Conservation (phyloP, 805 yeast genomes). For the Starmerella floricola region DNA sequence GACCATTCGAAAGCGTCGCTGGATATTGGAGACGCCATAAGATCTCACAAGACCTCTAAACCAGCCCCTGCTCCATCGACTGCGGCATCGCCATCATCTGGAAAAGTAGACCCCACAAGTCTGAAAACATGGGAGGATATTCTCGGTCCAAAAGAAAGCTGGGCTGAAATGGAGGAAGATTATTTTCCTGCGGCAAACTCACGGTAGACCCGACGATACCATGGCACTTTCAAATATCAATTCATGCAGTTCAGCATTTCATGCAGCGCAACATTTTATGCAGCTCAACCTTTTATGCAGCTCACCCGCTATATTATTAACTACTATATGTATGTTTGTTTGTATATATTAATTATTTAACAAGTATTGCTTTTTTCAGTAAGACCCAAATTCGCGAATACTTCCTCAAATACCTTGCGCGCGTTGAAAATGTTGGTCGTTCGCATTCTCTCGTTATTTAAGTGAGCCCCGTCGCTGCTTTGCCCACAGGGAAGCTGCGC, state of each 20-base stretch:
- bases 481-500: conserved; percentile 97
- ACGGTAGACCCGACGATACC: too few relatives aligned
- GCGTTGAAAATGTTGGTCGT: conserved; percentile 66
- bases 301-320: not conserved
- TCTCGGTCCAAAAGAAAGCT: conserved; percentile 4
- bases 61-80: too few relatives aligned
- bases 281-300: too few relatives aligned
- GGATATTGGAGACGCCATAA: too few relatives aligned
- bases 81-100: too few relatives aligned
- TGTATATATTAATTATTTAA: not conserved
- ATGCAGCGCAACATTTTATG: too few relatives aligned
- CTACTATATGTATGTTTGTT: not conserved
- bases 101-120: not conserved
- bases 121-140: conserved; percentile 4
- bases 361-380: not conserved
- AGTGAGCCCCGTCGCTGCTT: conserved; percentile 85
- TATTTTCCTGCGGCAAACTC: too few relatives aligned
- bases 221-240: too few relatives aligned
- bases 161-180: conserved; percentile 14
- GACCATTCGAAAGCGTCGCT: not conserved
- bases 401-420: conserved; percentile 38
- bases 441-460: conserved; percentile 74
- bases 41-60: too few relatives aligned
- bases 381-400: conserved; percentile 16
- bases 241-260: too few relatives aligned